Conservation (phyloP, 345 rosid genomes). For the Erucastrum elatum region DNA sequence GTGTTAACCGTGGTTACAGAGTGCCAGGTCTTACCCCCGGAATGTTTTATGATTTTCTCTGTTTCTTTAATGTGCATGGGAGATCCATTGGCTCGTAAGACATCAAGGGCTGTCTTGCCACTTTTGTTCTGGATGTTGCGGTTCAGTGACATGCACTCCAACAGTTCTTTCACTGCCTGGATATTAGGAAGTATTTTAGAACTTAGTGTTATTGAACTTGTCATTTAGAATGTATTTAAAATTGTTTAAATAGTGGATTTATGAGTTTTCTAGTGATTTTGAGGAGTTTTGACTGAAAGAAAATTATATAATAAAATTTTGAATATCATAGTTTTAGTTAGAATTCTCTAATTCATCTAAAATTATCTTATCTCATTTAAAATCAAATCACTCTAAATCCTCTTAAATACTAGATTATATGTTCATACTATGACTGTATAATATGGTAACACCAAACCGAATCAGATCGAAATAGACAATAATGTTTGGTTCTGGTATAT, state of each 20-base stretch:
- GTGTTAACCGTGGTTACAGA: background rate
- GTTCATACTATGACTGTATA: background rate
- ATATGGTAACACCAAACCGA: too few relatives aligned
- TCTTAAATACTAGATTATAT: background rate
- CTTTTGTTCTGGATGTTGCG: slow-evolving; percentile 16
- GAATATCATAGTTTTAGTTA: background rate
- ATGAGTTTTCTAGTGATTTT: background rate
- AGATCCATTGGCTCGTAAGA: background rate
- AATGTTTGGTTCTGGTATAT: too few relatives aligned
- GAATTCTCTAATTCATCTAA: background rate
- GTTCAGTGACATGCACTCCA: slow-evolving; percentile 13
- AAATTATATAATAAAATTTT: too few relatives aligned
- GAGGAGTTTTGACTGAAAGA: background rate
- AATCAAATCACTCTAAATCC: background rate
- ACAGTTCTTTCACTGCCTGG: slow-evolving; percentile 28
- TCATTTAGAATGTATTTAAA: background rate
- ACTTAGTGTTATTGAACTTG: background rate
- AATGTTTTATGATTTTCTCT: background rate
- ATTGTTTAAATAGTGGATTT: background rate
- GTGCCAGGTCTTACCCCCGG: background rate
- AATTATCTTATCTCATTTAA: background rate
- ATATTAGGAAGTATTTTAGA: background rate
- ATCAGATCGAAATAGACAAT: too few relatives aligned
- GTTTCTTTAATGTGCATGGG: background rate
- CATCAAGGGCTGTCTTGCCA: slow-evolving; percentile 22